Percentiles rank a stretch among this genome's conserved stretches.
These are phyloP conservation scores for Corchorus capsularis DNA, from an alignment of 345 rosid genomes.

Conservation along the genomic window DNA sequence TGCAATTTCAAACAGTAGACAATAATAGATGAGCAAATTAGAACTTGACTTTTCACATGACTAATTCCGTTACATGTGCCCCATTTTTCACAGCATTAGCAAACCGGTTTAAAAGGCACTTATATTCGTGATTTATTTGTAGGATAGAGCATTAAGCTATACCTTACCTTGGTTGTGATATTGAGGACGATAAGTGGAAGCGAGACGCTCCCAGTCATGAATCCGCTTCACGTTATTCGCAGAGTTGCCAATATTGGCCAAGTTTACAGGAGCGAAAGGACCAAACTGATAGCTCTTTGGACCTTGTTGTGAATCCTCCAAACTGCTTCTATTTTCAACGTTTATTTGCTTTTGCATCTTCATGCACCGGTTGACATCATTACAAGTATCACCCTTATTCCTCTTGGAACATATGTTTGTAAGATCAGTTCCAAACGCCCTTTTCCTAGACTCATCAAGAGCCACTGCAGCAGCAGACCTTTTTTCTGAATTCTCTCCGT, in stretches of 20 bases:
- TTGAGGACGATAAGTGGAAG: slow-evolving; percentile 56
- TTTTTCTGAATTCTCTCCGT: slow-evolving; percentile 44
- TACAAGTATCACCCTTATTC: slow-evolving; percentile 40
- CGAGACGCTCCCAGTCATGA: slow-evolving; percentile 63
- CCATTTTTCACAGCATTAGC: not conserved
- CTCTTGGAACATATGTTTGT: slow-evolving; percentile 57
- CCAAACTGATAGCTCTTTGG: slow-evolving; percentile 64
- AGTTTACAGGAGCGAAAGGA: slow-evolving; percentile 65
- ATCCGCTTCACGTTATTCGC: slow-evolving; percentile 37
- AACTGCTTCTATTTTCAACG: slow-evolving; percentile 40
- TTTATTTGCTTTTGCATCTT: slow-evolving; percentile 41
- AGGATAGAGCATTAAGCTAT: slow-evolving; percentile 10
- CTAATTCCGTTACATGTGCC: not conserved
- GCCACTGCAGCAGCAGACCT: slow-evolving; percentile 34
- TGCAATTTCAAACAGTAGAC: not conserved
- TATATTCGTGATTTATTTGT: not conserved
- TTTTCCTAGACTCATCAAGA: slow-evolving; percentile 51
- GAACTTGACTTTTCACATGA: not conserved
- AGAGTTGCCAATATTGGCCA: slow-evolving; percentile 25
- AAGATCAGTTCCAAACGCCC: slow-evolving; percentile 76
- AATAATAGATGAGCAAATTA: not conserved
- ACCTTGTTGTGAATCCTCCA: slow-evolving; percentile 36
- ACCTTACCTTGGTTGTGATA: slow-evolving; percentile 92
- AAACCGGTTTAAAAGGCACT: not conserved
- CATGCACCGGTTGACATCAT: slow-evolving; percentile 22